Conservation (phyloP, 2,329 filamentous ascomycete genomes). For the Anisogramma anomala region DNA sequence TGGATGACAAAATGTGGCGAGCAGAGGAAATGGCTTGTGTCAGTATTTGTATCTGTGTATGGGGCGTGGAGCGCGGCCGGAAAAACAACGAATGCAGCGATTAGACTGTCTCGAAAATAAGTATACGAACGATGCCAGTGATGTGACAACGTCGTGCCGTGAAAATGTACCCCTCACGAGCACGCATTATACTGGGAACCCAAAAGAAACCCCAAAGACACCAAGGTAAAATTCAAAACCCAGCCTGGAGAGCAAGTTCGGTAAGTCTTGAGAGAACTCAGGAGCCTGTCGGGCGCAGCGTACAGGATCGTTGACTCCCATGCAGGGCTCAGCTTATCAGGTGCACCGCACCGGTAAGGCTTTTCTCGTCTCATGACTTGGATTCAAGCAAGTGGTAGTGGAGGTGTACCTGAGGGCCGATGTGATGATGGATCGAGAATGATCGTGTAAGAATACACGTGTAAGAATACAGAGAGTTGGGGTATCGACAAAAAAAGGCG, state of each 20-base stretch:
- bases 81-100: slow-evolving; percentile 1
- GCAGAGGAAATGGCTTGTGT: no score
- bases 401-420: neutral
- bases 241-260: slow-evolving; percentile 3
- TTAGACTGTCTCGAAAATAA: slow-evolving; percentile 13
- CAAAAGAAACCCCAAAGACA: slow-evolving; percentile 9
- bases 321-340: neutral
- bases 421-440: slow-evolving; percentile 2
- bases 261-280: neutral
- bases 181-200: slow-evolving; percentile 13
- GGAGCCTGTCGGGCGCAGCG: neutral
- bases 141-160: slow-evolving; percentile 8
- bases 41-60: no score
- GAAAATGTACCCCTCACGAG: slow-evolving; percentile 11
- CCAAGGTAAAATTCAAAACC: slow-evolving; percentile 9
- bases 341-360: neutral
- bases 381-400: neutral
- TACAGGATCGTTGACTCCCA: neutral
- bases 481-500: slow-evolving; percentile 15
- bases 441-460: slow-evolving; percentile 13
- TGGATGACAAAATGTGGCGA: no score
- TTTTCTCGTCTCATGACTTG: neutral
- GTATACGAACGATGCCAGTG: slow-evolving; percentile 9
- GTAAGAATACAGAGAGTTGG: slow-evolving; percentile 14
- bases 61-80: no score